Base-by-base conservation (phyloP, 805 yeast genomes). In the Starmerella apis region DNA sequence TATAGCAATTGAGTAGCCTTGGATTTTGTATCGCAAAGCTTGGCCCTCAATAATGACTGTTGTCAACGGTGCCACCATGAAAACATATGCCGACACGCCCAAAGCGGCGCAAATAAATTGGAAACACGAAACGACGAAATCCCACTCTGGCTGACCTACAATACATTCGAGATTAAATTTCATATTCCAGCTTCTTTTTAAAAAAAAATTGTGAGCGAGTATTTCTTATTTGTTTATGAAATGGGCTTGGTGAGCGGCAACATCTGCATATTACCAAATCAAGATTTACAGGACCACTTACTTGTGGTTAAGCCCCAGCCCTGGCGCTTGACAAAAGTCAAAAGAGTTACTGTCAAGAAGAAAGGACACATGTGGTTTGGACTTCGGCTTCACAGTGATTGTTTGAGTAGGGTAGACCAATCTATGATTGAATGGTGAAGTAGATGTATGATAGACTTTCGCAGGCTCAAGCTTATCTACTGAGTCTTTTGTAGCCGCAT, bases 11-110 rank as follows among this genome's bases (percentile, higher is more conserved):
- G 45, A 13, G 27, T 44, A 43, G 11, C 51, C 50, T 14, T 49
- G 57, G 3, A 51, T 36, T 19, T 51, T 55, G 30, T 31, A 33
- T 16, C 56, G 46, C 27, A 50, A 4, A 3, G 50, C 28, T 11
- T 36, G 49, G 28, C 38, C 33, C 20, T 47, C 49, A 4, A 55
- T 20, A 3, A 47, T 1, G 2, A 49, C 1, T 7, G 37, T 23
- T 2, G 49, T 22, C n/a, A 43, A 10, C 2, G 59, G 59, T 27
- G 41, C 51, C 23, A 43, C 23, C 3, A 53, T 10, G 4, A 38
- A 7, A 6, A 44, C 28, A 27, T 47, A 54, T 1, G 31, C 18
- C 18, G 25, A 31, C 24, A 48, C 37, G 2, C 28, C 45, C 19
- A 25, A 11, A 22, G 41, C 30, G 14, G 41, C 39, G 33, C 24